Conservation (phyloP, 1,139 yeast species). For the Kodamaea anthophila region DNA sequence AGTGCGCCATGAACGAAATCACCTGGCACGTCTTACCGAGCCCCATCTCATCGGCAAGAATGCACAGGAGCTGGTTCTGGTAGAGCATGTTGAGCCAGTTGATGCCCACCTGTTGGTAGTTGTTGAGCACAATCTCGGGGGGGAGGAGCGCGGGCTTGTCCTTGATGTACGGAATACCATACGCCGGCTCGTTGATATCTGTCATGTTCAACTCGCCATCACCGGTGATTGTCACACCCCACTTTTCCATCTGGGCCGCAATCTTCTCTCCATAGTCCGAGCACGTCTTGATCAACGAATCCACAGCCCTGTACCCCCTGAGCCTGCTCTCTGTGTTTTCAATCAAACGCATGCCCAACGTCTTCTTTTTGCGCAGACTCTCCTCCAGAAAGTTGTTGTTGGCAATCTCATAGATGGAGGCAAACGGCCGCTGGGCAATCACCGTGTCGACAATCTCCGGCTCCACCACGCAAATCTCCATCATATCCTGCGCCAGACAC, state of each 20-base stretch:
- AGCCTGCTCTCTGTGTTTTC: conserved; percentile 66
- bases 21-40: conserved; percentile 95
- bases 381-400: conserved; percentile 31
- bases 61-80: conserved; percentile 75
- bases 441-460: conserved; percentile 62
- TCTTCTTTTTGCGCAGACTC: conserved; percentile 32
- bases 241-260: conserved; percentile 62
- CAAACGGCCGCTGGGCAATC: conserved; percentile 62
- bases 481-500: conserved; percentile 67
- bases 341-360: conserved; percentile 69
- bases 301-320: conserved; percentile 90
- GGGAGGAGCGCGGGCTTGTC: conserved; percentile 67
- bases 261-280: conserved; percentile 69
- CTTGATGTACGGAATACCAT: conserved; percentile 43
- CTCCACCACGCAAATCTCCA: conserved; percentile 71
- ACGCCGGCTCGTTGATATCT: conserved; percentile 2
- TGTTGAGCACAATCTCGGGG: conserved; percentile 62
- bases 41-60: conserved; percentile 97
- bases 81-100: conserved; percentile 87
- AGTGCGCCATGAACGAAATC: conserved; percentile 82
- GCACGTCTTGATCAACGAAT: conserved; percentile 79
- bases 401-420: conserved; percentile 50
- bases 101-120: conserved; percentile 91
- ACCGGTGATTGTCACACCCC: conserved; percentile 80
- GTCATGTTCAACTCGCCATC: conserved; percentile 52